Base-by-base conservation (phyloP, 352 stramenopile genomes). In the Phytophthora pseudosyringae region DNA sequence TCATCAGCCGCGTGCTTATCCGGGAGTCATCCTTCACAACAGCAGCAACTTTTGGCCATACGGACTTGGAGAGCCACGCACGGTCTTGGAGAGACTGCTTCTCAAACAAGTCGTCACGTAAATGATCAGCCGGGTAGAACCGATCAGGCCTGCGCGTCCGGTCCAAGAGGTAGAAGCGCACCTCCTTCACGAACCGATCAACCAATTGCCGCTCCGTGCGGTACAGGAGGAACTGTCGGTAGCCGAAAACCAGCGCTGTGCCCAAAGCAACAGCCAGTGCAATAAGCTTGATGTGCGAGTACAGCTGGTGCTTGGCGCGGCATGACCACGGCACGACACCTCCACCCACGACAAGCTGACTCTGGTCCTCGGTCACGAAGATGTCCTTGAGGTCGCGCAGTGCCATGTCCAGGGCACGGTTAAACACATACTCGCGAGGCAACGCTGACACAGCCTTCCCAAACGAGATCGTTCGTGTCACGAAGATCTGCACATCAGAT, bases 131-230 rank as follows among this genome's bases (percentile, higher is more conserved):
- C 3, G 80, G 77, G 36, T 89, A 92, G 26, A 71, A 80, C 4
- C 67, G 71, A 47, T 89, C 66, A 0, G 73, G 33, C 4, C 57
- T 59, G 5, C 71, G 64, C 11, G 75, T 78, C 31, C 80, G 77
- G 41, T 75, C 67, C 11, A 92, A 52, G 33, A 92, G 59, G 44
- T 80, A 81, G 29, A 81, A 90, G 18, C 83, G 83, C 43, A 88
- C 83, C 62, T 92, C 83, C 52, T 88, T 90, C 25, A 89, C 75
- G 21, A 90, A 78, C 0, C 83, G 78, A 56, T 90, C 81, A 6
- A 87, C 64, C 5, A 92, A 55, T 46, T 76, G 62, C 5, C 72
- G 72, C 60, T 88, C 72, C 16, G 74, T 76, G 16, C 77, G 78
- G 25, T 72, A 74, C n/a, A 88, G 35, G 13, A 71, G 47, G 28